Evolutionary conservation across 2,329 filamentous ascomycete species (phyloP).

Genomic region (Ophiostoma ulmi): DNA sequence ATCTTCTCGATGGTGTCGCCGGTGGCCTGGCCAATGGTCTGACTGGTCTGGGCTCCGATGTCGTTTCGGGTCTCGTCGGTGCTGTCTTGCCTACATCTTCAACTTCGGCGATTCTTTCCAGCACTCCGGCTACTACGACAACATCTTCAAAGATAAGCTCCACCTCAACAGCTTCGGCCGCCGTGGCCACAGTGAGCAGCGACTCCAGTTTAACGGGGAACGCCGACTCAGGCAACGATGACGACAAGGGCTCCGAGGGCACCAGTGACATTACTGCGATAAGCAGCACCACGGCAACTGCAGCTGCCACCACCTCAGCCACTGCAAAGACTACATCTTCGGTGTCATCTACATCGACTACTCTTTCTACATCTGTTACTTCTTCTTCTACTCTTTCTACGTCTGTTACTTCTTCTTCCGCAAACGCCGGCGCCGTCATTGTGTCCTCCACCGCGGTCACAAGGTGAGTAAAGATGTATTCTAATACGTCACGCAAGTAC

Average conservation of each 20-base stretch:
- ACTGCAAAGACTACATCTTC: background rate
- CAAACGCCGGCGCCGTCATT: background rate
- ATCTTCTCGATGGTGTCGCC: constrained; percentile 16
- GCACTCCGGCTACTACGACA: background rate
- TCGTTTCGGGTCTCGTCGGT: constrained; percentile 16
- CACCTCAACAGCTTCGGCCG: background rate
- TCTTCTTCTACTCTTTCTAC: background rate
- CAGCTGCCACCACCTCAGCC: background rate
- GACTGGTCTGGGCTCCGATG: background rate
- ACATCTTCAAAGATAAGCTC: background rate
- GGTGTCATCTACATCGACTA: background rate
- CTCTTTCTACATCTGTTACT: background rate
- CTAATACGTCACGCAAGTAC: background rate
- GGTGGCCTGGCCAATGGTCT: constrained; percentile 4
- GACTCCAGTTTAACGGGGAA: constrained; percentile 15
- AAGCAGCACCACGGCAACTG: constrained; percentile 8
- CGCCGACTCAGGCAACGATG: background rate
- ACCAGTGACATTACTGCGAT: background rate
- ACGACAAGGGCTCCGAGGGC: background rate
- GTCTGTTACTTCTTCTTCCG: too few relatives aligned
- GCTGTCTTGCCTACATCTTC: background rate
- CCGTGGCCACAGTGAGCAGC: background rate
- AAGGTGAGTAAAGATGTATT: constrained; percentile 5
- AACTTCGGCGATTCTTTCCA: background rate
- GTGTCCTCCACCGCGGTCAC: background rate